Evolutionary conservation across 2,329 filamentous ascomycete genomes (phyloP), one percentile per base, ranked within the genome.

Genomic region (Trichoderma brevicompactum): DNA sequence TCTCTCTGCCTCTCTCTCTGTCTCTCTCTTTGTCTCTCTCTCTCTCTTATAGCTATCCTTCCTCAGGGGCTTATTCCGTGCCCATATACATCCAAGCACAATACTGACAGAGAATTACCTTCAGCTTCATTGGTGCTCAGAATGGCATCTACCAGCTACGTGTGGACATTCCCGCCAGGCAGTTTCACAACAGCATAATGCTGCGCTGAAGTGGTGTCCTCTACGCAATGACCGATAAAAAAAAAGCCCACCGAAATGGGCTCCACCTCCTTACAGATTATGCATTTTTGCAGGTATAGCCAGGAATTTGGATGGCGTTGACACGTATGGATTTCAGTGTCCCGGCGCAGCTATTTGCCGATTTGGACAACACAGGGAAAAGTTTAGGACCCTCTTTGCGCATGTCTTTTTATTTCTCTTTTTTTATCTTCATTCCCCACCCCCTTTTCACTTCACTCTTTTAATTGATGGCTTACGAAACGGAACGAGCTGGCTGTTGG

Each of bases 91-190:
- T 1, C 23, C 23, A n/a, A 19, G 2, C 10, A 10, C 3, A 10
- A 63, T 50, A 65, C 74, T 75, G 61, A 74, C 70, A 13, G 53
- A 40, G 3, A 65, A 44, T n/a, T 40, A 1, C 13, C 2, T 32
- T 4, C 59, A 89, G 87, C 64, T 89, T 85, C 70, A 79, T 89
- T 46, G 87, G 85, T 19, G 85, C 87, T 40, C 88, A 92, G 73
- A 87, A 91, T 69, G 91, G 91, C 64, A 89, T 94, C 62, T 92
- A 92, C 72, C 89, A 93, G 77, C 87, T 92, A 70, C 84, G 83
- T 40, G 82, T 94, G 69, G 88, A 92, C 73, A 71, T 88, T 17
- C 81, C 85, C 55, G 82, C 79, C 65, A 82, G 91, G 66, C 90
- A 87, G 75, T 78, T 83, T 38, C 84, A 82, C 68, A 85, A 87